Evolutionary conservation across 73 alveolate genomes (phyloP).

Genomic region (Tetrahymena borealis): DNA sequence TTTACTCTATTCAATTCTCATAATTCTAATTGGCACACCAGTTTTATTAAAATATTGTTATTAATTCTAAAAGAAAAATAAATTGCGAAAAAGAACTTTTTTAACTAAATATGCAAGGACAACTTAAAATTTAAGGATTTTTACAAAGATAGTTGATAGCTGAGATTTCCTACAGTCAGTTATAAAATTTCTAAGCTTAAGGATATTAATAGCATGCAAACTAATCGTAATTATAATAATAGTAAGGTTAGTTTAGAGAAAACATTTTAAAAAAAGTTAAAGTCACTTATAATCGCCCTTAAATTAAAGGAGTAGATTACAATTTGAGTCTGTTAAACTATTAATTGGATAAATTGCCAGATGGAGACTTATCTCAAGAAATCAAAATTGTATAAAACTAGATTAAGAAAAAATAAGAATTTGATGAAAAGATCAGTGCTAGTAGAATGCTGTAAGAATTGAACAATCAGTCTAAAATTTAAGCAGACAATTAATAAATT

Average conservation of each 20-base stretch:
- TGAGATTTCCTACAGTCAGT: background rate
- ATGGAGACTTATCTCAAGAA: background rate
- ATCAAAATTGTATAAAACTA: background rate
- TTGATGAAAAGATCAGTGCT: background rate
- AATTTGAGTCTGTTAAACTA: background rate
- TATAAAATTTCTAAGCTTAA: background rate
- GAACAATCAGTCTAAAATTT: too few species aligned
- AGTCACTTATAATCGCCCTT: background rate
- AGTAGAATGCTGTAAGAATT: background rate
- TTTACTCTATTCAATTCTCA: background rate
- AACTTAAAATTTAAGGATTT: background rate
- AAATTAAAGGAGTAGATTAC: background rate
- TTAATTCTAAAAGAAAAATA: background rate
- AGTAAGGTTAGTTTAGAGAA: background rate
- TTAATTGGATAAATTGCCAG: background rate
- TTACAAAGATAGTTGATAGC: background rate
- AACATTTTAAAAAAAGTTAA: background rate
- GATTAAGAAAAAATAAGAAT: background rate
- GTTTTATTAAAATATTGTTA: background rate
- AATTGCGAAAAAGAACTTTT: background rate
- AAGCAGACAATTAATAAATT: too few species aligned
- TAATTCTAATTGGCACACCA: background rate
- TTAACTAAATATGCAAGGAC: background rate
- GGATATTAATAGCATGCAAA: background rate
- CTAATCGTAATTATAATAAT: background rate